Base-by-base conservation (phyloP, 208 protist species). In the Angomonas ambiguus region DNA sequence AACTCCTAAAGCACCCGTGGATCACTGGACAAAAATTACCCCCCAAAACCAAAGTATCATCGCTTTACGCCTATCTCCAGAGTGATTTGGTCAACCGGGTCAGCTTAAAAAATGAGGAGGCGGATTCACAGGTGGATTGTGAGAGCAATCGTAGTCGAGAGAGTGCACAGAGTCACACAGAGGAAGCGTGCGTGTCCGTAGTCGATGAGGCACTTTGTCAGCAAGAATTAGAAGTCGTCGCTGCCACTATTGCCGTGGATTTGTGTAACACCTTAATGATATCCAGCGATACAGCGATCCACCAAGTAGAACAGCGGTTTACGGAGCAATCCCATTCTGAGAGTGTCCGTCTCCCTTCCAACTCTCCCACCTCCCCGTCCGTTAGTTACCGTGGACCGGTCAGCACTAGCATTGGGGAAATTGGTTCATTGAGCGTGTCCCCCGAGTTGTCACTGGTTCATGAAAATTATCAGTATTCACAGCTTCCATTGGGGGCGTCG, bases 1-100 rank as follows among this genome's bases (percentile, higher is more conserved):
- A 95, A 59, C 73, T 96, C 57, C 71, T 95, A 18, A 71, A 78
- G 24, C 92, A 96, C 58, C 85, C 88, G 18, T 96, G 87, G 85
- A 84, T 96, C 18, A 77, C 69, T 30, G 83, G 83, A n/a, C 41
- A 25, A 49, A 59, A 65, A 27, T 28, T 80, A 28, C 51, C 63
- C 41, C 38, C 58, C 10, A 38, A 59, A 41, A 28, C 60, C 22
- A 63, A 70, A 49, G 22, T 51, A 18, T 62, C 60, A 25, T 56
- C 41, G 38, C 57, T 61, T 28, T 53, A 73, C 27, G 33, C 69
- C 0, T 67, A 67, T 38, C 41, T 74, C 31, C 70, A 76, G 51
- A 56, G 65, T 27, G 75, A 80, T 16, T 64, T 56, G 27, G 57
- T 56, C 55, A 48, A 53, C 45, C 4, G 16, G 35, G 35, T 5